phyloP scores from a whole-genome alignment of 2,329 filamentous ascomycete species.

The Achaetomium macrosporum region DNA sequence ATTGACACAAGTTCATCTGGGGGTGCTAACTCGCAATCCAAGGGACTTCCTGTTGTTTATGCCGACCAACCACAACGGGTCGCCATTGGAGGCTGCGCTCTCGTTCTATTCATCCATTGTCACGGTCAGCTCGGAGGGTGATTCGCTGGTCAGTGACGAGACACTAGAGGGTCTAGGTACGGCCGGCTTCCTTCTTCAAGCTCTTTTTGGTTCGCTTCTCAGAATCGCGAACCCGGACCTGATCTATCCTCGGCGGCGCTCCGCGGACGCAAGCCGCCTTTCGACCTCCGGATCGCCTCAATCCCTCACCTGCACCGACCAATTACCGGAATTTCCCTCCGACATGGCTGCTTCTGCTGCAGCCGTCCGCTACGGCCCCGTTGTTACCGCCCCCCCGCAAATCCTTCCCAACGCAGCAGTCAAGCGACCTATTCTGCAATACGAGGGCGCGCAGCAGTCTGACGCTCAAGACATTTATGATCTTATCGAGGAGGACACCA shows the following conservation, averaged over 20 bases:
- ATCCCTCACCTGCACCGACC: constrained; percentile 1
- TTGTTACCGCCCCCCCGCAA: constrained; percentile 7
- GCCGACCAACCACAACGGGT: constrained; percentile 55
- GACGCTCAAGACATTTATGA: constrained; percentile 22
- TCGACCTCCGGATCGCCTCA: background rate
- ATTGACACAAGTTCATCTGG: background rate
- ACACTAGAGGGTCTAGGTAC: constrained; percentile 92
- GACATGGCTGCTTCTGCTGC: constrained; percentile 14
- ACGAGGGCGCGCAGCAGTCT: constrained; percentile 19
- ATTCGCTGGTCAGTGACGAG: constrained; percentile 87
- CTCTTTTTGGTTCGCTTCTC: constrained; percentile 70
- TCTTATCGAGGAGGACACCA: constrained; percentile 32
- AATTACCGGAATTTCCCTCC: background rate
- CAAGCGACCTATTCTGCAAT: constrained; percentile 15
- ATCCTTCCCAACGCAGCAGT: constrained; percentile 11
- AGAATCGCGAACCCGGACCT: constrained; percentile 48
- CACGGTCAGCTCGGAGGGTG: constrained; percentile 87
- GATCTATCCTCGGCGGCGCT: constrained; percentile 7
- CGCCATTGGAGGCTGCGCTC: constrained; percentile 73
- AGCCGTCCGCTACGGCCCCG: constrained; percentile 10
- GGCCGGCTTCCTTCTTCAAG: constrained; percentile 62
- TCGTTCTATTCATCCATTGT: constrained; percentile 89
- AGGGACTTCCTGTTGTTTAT: constrained; percentile 95
- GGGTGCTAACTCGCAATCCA: constrained; percentile 16
- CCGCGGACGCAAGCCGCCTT: constrained; percentile 31